Base-by-base conservation (phyloP, 176 grass and related monocot species). In the Leersia perrieri region DNA sequence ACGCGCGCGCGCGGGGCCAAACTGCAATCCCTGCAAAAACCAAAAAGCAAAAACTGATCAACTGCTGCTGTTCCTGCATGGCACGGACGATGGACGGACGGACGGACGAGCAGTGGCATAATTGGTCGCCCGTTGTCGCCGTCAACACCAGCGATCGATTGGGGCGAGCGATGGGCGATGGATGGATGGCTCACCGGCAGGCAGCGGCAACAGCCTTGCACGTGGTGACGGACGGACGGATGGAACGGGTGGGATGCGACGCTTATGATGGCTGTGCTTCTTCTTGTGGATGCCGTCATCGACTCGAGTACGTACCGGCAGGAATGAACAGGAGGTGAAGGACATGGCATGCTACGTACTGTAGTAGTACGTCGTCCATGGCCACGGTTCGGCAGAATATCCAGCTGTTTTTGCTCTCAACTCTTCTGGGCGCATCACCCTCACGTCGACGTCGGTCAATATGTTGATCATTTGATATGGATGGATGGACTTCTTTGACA, bases 141-240 rank as follows among this genome's bases (percentile, higher is more conserved):
- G 33, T 5, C 61, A 49, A 23, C 16, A 71, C n/a, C 27, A 23
- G 62, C 39, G n/a, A n/a, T n/a, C n/a, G n/a, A n/a, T n/a, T n/a
- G n/a, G n/a, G n/a, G n/a, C n/a, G n/a, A n/a, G n/a, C n/a, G 22
- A 13, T 23, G 14, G 15, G 25, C 69, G 9, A 58, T 49, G 7
- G 9, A 58, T 49, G 7, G 41, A 44, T 53, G 49, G 29, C 45
- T 11, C 45, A 45, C 60, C 31, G 39, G 68, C 70, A 33, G 45
- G 49, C 9, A 70, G 77, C 45, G 70, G 60, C 62, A 62, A 73
- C 47, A 28, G 78, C 70, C 72, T 42, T 22, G 78, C 85, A 87
- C 85, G 71, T 81, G 78, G 63, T 26, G 33, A 49, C 69, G 84
- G 77, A 66, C 76, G 84, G 60, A 30, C 70, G 70, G 47, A 39